Evolutionary conservation across 1,284 basidiomycete genomes (phyloP).

Genomic region (Heterobasidion irregulare): DNA sequence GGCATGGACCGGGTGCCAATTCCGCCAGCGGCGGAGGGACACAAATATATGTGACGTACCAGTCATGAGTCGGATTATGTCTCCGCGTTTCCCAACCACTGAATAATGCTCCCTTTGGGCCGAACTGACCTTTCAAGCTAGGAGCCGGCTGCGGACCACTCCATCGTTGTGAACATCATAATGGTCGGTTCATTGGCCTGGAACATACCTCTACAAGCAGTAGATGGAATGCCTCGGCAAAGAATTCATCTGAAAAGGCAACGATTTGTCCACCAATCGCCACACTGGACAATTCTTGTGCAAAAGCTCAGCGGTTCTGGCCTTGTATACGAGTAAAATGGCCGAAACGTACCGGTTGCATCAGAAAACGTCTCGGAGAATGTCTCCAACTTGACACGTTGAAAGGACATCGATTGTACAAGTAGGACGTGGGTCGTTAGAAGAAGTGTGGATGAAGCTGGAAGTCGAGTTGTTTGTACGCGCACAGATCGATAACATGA

Average conservation of each 20-base stretch:
- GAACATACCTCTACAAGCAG: conserved; percentile 69
- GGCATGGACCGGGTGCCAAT: background rate
- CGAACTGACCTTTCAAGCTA: conserved; percentile 89
- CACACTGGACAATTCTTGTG: conserved; percentile 81
- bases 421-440: background rate
- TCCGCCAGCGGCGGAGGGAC: background rate
- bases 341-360: conserved; percentile 43
- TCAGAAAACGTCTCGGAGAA: conserved; percentile 44
- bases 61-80: conserved; percentile 87
- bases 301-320: background rate
- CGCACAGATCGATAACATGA: background rate
- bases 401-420: conserved; percentile 24
- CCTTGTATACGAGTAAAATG: background rate
- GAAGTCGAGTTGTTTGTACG: too few relatives aligned
- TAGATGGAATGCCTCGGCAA: conserved; percentile 81
- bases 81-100: conserved; percentile 93
- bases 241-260: conserved; percentile 91
- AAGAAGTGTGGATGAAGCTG: background rate
- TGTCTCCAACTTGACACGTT: conserved; percentile 42
- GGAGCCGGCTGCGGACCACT: conserved; percentile 53
- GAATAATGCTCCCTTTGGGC: conserved; percentile 90
- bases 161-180: background rate
- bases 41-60: conserved; percentile 41
- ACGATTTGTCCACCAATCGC: conserved; percentile 76
- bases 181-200: background rate